Conservation (phyloP, 164 flowering plant species). For the Aristolochia fimbriata region DNA sequence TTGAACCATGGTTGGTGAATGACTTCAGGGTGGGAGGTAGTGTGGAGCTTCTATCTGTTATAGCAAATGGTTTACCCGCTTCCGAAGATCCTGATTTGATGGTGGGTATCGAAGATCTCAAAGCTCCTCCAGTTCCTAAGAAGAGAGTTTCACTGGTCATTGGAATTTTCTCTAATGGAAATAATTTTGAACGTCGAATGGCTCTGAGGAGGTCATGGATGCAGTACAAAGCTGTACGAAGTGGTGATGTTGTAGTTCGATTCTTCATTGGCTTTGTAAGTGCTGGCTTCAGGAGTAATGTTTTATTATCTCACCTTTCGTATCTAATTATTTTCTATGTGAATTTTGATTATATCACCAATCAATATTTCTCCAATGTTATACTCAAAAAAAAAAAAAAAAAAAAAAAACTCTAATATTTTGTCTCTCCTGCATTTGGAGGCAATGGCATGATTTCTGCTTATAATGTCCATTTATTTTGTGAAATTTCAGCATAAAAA, state of each 20-base stretch:
- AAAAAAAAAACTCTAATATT: too few relatives aligned
- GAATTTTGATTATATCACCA: too few relatives aligned
- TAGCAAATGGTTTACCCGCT: conserved; percentile 70
- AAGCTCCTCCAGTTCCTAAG: conserved; percentile 49
- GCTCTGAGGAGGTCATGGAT: conserved; percentile 93
- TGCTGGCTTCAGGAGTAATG: conserved; percentile 2
- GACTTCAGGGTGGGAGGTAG: conserved; percentile 50
- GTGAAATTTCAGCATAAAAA: conserved; percentile 60
- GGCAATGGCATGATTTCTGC: background rate
- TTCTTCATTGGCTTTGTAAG: conserved; percentile 91
- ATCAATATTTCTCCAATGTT: too few relatives aligned
- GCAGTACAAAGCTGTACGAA: conserved; percentile 73
- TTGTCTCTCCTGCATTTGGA: too few relatives aligned
- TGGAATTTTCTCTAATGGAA: conserved; percentile 83
- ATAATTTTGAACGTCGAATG: conserved; percentile 88
- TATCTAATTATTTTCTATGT: too few relatives aligned
- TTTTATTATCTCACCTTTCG: background rate
- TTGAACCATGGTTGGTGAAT: conserved; percentile 79
- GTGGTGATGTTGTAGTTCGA: conserved; percentile 80
- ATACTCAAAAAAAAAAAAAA: too few relatives aligned
- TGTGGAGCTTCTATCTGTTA: conserved; percentile 47
- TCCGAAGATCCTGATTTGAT: conserved; percentile 50
- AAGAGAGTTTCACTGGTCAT: conserved; percentile 54
- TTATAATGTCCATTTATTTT: background rate
- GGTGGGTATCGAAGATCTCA: conserved; percentile 41